Base-by-base conservation (phyloP, 805 yeast genomes). In the Kuraishia cidri region DNA sequence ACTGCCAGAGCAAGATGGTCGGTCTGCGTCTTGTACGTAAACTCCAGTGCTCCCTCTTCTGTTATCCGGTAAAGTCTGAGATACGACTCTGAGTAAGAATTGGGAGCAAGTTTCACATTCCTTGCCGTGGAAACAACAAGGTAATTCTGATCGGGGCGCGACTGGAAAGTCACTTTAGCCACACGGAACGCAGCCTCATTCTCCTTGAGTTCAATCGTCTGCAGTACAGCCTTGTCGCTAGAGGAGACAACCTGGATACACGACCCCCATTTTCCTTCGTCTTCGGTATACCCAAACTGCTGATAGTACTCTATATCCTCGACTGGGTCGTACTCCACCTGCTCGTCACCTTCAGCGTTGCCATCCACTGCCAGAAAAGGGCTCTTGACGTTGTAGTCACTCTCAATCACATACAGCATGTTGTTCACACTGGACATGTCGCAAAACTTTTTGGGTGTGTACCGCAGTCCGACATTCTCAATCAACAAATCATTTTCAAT, bases 11-110 rank as follows among this genome's bases (percentile, higher is more conserved):
- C 72, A 2, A 61, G 56, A 5, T 46, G 57, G 4, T 71, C 75
- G 0, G 79, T 54, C 10, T 53, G 47, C 0, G 96, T 86, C 34
- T 62, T 61, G 51, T 88, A 92, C 4, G 78, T 43, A 20, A 73
- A 60, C 20, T 57, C 49, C 16, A 84, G 37, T 2, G 52, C 42
- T n/a, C 63, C 54, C 18, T 63, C 63, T 5, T 37, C 39, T 12
- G 34, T 37, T 5, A 69, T 47, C 17, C 44, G 48, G 45, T 58
- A 72, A 3, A 66, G 50, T 38, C 59, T 49, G 26, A 72, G 38
- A 39, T 36, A 61, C 27, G 50, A 46, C 8, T 42, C 51, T 2
- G 25, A 24, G 30, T 41, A 39, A 6, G 40, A 22, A 27, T 33
- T 45, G 1, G 70, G 68, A 10, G 47, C 32, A 29, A 54, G 47